These are phyloP conservation scores for Phytophthora fragariae DNA, from an alignment of 352 stramenopile genomes.

Conservation along the genomic window DNA sequence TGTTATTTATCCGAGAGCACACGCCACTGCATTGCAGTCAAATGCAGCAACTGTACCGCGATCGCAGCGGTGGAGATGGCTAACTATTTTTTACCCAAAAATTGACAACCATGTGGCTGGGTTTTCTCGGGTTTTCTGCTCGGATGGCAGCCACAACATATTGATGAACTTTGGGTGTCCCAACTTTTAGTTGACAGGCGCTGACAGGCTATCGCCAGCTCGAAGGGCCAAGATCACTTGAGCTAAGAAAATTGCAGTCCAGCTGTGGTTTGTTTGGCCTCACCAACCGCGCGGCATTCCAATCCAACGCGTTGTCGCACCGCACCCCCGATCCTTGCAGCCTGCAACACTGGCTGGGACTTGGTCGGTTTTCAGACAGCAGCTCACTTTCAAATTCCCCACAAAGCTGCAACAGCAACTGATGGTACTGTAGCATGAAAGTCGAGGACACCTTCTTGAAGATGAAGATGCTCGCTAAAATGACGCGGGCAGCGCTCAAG, in stretches of 20 bases:
- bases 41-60: neutral
- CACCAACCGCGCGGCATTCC: slow-evolving; percentile 23
- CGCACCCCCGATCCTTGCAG: neutral
- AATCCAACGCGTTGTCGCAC: slow-evolving; percentile 36
- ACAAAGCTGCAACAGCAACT: neutral
- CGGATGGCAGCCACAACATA: neutral
- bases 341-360: neutral
- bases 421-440: slow-evolving; percentile 18
- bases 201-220: neutral
- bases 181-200: neutral
- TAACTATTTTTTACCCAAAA: neutral
- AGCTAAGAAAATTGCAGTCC: slow-evolving; percentile 15
- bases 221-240: neutral
- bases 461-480: slow-evolving; percentile 20
- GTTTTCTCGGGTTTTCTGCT: neutral
- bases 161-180: neutral
- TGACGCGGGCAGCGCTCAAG: slow-evolving; percentile 27
- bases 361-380: neutral
- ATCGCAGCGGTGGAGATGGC: neutral
- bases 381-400: slow-evolving; percentile 35
- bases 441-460: slow-evolving; percentile 17
- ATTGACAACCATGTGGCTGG: neutral
- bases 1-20: neutral
- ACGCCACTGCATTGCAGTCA: neutral
- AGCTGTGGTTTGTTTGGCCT: neutral